These are phyloP conservation scores for Citrus maxima DNA, from an alignment of 345 rosid species.

Conservation along the genomic window DNA sequence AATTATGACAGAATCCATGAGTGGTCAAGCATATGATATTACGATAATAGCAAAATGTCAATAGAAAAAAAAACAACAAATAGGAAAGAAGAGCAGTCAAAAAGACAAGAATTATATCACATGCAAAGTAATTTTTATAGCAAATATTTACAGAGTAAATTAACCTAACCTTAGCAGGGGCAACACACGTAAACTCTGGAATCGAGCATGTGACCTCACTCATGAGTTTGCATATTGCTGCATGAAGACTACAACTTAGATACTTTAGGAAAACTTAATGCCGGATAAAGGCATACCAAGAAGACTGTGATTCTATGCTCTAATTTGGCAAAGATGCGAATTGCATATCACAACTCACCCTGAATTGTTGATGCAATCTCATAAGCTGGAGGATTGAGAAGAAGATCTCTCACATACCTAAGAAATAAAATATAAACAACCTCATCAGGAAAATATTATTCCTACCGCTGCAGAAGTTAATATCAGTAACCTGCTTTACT, in stretches of 20 bases:
- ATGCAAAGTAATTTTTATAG: conserved; percentile 4
- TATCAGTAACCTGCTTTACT: neutral
- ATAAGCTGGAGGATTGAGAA: conserved; percentile 91
- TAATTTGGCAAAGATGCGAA: neutral
- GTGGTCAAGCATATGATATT: neutral
- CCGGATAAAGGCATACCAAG: neutral
- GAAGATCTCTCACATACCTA: conserved; percentile 89
- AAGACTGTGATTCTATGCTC: neutral
- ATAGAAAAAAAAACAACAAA: neutral
- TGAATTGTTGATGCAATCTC: conserved; percentile 86
- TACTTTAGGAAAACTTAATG: neutral
- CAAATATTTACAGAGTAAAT: conserved; percentile 7
- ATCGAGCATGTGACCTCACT: conserved; percentile 69
- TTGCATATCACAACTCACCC: conserved; percentile 40
- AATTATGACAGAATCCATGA: neutral
- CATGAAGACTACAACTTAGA: conserved; percentile 16
- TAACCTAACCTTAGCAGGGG: conserved; percentile 79
- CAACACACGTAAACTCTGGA: conserved; percentile 87
- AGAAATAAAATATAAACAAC: conserved; percentile 13
- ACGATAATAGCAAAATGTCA: neutral
- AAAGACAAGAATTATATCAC: neutral
- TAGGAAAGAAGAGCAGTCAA: neutral
- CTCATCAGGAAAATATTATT: conserved; percentile 2
- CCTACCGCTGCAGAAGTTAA: neutral
- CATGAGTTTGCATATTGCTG: conserved; percentile 92